Evolutionary conservation across 345 rosid genomes (phyloP), one percentile per base, ranked within the genome.

Genomic region (Stellera chamaejasme): DNA sequence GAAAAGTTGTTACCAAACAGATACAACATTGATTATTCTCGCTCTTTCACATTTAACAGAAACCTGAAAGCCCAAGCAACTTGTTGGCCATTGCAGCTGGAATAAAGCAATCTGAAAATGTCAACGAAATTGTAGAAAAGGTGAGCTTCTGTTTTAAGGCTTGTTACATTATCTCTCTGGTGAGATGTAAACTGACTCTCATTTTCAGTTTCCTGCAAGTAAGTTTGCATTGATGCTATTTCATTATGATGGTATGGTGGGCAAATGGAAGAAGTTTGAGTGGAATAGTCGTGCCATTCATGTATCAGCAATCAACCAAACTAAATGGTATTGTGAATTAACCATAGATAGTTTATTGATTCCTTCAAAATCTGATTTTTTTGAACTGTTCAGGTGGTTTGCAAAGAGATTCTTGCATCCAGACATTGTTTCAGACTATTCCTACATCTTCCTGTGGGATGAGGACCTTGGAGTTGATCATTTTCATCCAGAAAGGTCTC

Each of bases 371-470:
- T 23, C 23, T 52, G 32, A 15, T 52, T 42, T 13, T 36, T 36
- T 58, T 28, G 63, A 27, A 32, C 61, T 47, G 42, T 7, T 25
- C 48, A 82, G 88, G 88, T 82, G 88, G 88, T 82, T 82, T 66
- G 84, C 82, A 42, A 82, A 82, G 56, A 77, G 88, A 27, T 82
- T 82, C 73, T 64, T 82, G 69, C 88, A 79, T 70, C 88, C 88
- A 3, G 79, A 79, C 54, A 75, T 82, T 13, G 79, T 77, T 52
- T 68, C 69, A 1, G 84, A 75, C 48, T 82, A 82, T 13, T 55
- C 5, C 13, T 23, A 7, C 14, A 19, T 50, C 10, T 55, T 48
- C 9, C 6, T 42, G 13, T 5, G 14, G 48, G 63, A 15, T 65
- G 88, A 82, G 63, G 88, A 82, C 65, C 65, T 82, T 60, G 84